Evolutionary conservation across 345 rosid genomes (phyloP), one percentile per base, ranked within the genome.

Genomic region (Lumnitzera littorea): DNA sequence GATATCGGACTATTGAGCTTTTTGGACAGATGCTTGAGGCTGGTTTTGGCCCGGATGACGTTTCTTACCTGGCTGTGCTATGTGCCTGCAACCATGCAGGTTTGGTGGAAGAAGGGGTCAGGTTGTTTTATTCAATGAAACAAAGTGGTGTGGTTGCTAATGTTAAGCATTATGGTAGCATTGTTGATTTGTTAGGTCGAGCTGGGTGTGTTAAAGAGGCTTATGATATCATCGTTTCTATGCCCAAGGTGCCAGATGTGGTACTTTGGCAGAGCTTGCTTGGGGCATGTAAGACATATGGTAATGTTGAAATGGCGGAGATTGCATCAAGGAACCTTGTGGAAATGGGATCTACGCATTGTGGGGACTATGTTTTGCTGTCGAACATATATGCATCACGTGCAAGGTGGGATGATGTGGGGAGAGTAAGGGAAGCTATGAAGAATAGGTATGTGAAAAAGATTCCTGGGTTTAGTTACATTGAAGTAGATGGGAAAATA

Each of bases 1-100:
- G 86, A 10, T 14, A 48, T 14, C 79, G 64, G 72, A 90, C 95
- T 20, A 61, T 89, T 27, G 79, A 82, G 71, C 77, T 87, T 48
- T 89, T 91, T 47, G 57, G 75, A 70, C 70, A 74, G 53, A 76
- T 91, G 84, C 67, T 56, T 60, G 46, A n/a, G 0, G 65, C 63
- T 48, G 74, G 85, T 23, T 68, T 82, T 31, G 65, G 58, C 58
- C 92, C 86, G 0, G 89, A 91, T 72, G 86, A 61, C 11, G 90
- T 91, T 13, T 76, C 96, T 0, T 89, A 80, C 67, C 70, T 91
- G 12, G 86, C 80, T 11, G 91, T 69, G 48, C 31, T 91, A 15
- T 77, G 84, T 11, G 96, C 95, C 1, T 87, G 95, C 70, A 91
- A 88, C 60, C 98, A 91, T 60, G 81, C 82, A 0, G 98, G 98